Conservation (phyloP, 352 stramenopile species). For the Phytophthora syringae region DNA sequence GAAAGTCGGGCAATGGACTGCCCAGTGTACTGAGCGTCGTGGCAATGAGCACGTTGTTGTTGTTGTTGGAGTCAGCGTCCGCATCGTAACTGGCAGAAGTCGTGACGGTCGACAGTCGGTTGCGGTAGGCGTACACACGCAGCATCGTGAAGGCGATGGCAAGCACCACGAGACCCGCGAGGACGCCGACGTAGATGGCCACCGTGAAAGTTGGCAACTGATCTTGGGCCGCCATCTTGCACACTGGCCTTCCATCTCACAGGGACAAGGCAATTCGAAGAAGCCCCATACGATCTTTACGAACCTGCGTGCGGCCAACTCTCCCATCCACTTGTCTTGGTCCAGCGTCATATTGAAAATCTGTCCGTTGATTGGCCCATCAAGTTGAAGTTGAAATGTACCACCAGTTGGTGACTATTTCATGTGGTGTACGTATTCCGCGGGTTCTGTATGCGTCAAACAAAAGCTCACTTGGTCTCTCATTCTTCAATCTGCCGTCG, state of each 20-base stretch:
- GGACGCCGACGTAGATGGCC: constrained; percentile 28
- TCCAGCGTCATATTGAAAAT: background rate
- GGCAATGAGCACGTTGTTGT: constrained; percentile 22
- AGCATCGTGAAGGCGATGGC: constrained; percentile 27
- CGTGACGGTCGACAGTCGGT: constrained; percentile 23
- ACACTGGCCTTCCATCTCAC: constrained; percentile 14
- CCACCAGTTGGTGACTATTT: too few species aligned
- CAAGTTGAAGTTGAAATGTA: constrained; percentile 20
- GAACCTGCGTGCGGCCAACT: too few species aligned
- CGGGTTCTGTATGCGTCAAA: constrained; percentile 33
- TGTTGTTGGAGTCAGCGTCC: constrained; percentile 5
- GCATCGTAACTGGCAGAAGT: constrained; percentile 19
- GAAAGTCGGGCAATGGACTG: constrained; percentile 18
- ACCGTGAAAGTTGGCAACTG: constrained; percentile 34
- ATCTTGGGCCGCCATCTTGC: constrained; percentile 27
- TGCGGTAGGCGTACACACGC: constrained; percentile 25
- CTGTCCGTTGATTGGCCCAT: constrained; percentile 17
- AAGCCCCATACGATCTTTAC: background rate
- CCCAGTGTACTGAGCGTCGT: constrained; percentile 31
- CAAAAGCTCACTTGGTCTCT: constrained; percentile 18
- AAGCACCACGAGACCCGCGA: constrained; percentile 21
- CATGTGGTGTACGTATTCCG: too few species aligned
- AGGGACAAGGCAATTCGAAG: constrained; percentile 5
- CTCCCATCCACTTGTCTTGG: background rate
- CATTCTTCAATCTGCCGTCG: constrained; percentile 33